Evolutionary conservation across 371 early-diverging fungal species (phyloP).

Genomic region (Mortierella polycephala): DNA sequence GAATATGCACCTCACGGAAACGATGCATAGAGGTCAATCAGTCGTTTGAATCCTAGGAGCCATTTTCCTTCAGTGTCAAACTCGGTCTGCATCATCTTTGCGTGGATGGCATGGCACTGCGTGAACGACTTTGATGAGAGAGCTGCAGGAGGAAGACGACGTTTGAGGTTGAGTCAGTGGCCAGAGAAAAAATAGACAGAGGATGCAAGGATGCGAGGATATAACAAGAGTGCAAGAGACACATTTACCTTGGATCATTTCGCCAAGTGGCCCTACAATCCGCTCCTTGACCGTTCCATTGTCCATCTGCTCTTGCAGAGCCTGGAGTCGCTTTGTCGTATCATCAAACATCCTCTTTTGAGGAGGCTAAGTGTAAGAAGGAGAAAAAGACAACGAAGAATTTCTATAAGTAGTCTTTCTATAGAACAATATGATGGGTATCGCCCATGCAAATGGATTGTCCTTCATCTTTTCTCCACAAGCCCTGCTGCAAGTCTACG

Average conservation of each 20-base stretch:
- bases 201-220: background rate
- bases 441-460: too few relatives aligned
- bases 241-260: constrained; percentile 47
- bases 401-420: too few relatives aligned
- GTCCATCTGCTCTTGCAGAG: constrained; percentile 65
- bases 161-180: background rate
- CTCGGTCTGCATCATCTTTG: constrained; percentile 71
- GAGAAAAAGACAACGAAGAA: background rate
- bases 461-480: too few relatives aligned
- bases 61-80: constrained; percentile 72
- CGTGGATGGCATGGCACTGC: constrained; percentile 63
- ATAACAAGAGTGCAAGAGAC: background rate
- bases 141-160: constrained; percentile 10
- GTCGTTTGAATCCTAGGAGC: constrained; percentile 74
- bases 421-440: too few relatives aligned
- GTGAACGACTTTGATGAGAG: constrained; percentile 50
- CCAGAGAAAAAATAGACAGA: background rate
- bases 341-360: constrained; percentile 71
- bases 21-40: constrained; percentile 61
- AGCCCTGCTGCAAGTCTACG: background rate
- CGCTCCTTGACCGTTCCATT: constrained; percentile 59
- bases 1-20: background rate
- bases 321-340: constrained; percentile 64
- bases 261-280: constrained; percentile 56
- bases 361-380: constrained; percentile 51